Conservation (phyloP, 108 stramenopile genomes). For the Nannochloropsis oceanica region DNA sequence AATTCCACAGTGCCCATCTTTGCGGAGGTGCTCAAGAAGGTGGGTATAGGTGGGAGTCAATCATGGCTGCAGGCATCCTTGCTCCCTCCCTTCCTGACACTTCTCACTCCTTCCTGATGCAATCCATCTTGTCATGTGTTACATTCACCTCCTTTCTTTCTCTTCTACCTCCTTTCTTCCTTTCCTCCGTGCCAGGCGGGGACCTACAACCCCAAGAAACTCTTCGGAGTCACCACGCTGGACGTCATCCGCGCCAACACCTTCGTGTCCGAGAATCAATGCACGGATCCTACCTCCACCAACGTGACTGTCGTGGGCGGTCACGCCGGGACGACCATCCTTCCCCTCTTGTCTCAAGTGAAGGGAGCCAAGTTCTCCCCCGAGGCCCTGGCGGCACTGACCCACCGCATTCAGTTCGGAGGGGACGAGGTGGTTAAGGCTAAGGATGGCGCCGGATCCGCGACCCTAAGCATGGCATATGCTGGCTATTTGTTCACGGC, state of each 20-base stretch:
- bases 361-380: conserved; percentile 64
- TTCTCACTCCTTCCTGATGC: too few species aligned
- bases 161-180: background rate
- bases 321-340: conserved; percentile 97
- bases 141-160: background rate
- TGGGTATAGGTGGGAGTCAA: background rate
- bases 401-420: conserved; percentile 77
- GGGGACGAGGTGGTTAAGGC: conserved; percentile 99
- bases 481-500: conserved; percentile 85
- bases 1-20: conserved; percentile 99
- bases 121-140: too few species aligned
- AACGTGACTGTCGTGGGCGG: conserved; percentile 96
- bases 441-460: conserved; percentile 92
- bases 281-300: conserved; percentile 58
- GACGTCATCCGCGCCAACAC: conserved; percentile 97
- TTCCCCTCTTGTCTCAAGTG: conserved; percentile 89
- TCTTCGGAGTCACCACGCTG: conserved; percentile 95
- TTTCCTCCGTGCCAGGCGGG: conserved; percentile 33
- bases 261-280: conserved; percentile 79
- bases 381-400: conserved; percentile 70
- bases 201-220: conserved; percentile 80
- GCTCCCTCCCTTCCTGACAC: background rate
- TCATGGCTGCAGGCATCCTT: background rate
- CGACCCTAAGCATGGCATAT: conserved; percentile 94
- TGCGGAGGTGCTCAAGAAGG: conserved; percentile 83